Evolutionary conservation across 2,329 filamentous ascomycete species (phyloP), one percentile per base, ranked within the genome.

Genomic region (Colletotrichum horii): DNA sequence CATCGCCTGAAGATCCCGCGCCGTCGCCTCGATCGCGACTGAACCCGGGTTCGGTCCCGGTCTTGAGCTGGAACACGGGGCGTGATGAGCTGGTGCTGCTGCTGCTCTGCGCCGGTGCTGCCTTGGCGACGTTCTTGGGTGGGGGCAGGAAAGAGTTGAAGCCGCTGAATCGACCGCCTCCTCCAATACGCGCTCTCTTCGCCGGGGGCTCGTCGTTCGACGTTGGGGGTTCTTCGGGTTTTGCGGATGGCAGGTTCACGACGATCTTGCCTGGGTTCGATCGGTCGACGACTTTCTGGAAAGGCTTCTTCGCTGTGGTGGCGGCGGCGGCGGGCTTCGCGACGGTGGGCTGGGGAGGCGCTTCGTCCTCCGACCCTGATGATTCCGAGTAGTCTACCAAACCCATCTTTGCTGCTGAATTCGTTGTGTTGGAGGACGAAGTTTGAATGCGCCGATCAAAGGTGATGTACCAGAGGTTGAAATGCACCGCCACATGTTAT

Each of bases 111-210:
- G 83, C 81, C 3, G 82, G 79, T 15, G 84, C 80, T 19, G 82
- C 75, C 78, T 85, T 82, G 67, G 83, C 85, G 19, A 85, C 81
- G 76, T 90, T 89, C 82, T 98, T 98, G 6, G 96, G 96, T 30
- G 96, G 89, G 4, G 96, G 96, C 24, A 98, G 89, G 79, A 98
- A 92, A 3, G 95, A 93, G 82, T 96, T 97, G 87, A 98, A 97
- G 4, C 93, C 94, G 67, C 94, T 90, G 80, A 98, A 96, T 6
- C 90, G 89, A 32, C 93, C 92, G 9, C 84, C 81, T 6, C 80
- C 80, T 5, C 80, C 80, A 3, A 91, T 91, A 66, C 92, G 92
- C 22, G 91, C 89, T 75, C 93, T 93, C 82, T 98, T 98, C 2
- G 93, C 88, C 1, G 94, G 93, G 1, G 93, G 93, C 30, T 88